Evolutionary conservation across 2,329 filamentous ascomycete species (phyloP), one percentile per base, ranked within the genome.

Genomic region (Juglanconis oblonga): DNA sequence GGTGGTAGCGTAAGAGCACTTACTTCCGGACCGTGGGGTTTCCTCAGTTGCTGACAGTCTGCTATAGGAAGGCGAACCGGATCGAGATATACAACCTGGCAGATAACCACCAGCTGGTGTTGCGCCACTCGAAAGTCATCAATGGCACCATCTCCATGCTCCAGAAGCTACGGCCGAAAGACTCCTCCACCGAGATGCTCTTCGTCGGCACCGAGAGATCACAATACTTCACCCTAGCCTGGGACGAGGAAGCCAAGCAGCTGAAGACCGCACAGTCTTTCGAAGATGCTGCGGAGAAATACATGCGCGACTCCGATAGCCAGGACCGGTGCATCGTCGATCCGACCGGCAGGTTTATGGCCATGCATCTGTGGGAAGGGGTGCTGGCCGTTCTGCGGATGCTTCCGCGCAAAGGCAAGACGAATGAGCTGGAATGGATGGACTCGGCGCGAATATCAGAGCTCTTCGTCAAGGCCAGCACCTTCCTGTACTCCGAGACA

Each of bases 201-300:
- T 97, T 99, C 71, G 84, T 99, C 59, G 94, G 92, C 53, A 99
- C 95, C 51, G 90, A 97, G 71, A 87, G 90, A 58, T 90, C 91
- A 67, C 88, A 92, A 68, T 98, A 97, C 76, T 97, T 98, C 73
- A 96, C 92, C 1, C 74, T 97, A 24, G 87, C 83, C 14, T 99
- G 95, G 93, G 87, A 97, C 67, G 69, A 81, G 0, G 74, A 82
- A 71, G 78, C 70, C 4, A 74, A 74, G 24, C 72, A 77, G 59
- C 73, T 88, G 2, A 78, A 83, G 8, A 84, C 81, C 0, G 71
- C 82, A 29, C 77, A 81, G 66, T 66, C 75, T 1, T 81, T 84
- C 45, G 74, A 79, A 45, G 85, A 88, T 63, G 68, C 75, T 1
- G 76, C 81, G 36, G 84, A 87, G 68, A 81, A 78, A 42, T 81